Percentiles rank a stretch among this genome's conserved stretches.
Evolutionary conservation across 2,329 filamentous ascomycete genomes (phyloP).

Genomic region (Metarhizium album): DNA sequence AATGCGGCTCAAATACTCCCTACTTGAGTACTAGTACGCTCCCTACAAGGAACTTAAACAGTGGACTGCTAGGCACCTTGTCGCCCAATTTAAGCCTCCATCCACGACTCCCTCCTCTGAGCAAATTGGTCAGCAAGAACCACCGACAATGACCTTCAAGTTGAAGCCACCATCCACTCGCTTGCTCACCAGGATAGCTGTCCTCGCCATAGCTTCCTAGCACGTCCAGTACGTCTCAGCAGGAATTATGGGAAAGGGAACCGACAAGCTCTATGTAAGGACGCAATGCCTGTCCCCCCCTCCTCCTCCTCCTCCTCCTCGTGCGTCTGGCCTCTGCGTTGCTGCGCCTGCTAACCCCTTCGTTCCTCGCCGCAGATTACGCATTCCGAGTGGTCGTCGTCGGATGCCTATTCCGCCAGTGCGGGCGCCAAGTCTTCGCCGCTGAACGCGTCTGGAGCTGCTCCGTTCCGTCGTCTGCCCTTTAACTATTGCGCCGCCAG

Average conservation of each 20-base stretch:
- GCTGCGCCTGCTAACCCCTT: not conserved
- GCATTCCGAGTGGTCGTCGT: conserved; percentile 93
- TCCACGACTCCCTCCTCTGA: too few relatives aligned
- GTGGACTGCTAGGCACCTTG: too few relatives aligned
- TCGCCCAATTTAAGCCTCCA: too few relatives aligned
- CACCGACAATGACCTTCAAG: too few relatives aligned
- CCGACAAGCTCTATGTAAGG: conserved; percentile 34
- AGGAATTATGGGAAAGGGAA: conserved; percentile 30
- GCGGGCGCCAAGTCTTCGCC: conserved; percentile 55
- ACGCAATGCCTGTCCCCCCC: not conserved
- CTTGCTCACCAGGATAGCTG: too few relatives aligned
- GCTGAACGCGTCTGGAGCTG: conserved; percentile 32
- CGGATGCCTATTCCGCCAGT: conserved; percentile 77
- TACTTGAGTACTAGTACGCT: too few relatives aligned
- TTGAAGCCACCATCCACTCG: too few relatives aligned
- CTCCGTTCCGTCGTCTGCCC: conserved; percentile 75
- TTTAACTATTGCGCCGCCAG: conserved; percentile 98
- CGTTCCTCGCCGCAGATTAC: conserved; percentile 54
- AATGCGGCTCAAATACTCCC: too few relatives aligned
- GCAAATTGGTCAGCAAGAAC: too few relatives aligned
- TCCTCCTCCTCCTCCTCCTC: not conserved
- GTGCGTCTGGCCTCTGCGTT: too few relatives aligned
- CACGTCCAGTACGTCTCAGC: not conserved
- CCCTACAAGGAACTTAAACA: too few relatives aligned
- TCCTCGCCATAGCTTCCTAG: too few relatives aligned